Evolutionary conservation across 371 early-diverging fungal genomes (phyloP).

Genomic region (Syncephalastrum contaminatum): DNA sequence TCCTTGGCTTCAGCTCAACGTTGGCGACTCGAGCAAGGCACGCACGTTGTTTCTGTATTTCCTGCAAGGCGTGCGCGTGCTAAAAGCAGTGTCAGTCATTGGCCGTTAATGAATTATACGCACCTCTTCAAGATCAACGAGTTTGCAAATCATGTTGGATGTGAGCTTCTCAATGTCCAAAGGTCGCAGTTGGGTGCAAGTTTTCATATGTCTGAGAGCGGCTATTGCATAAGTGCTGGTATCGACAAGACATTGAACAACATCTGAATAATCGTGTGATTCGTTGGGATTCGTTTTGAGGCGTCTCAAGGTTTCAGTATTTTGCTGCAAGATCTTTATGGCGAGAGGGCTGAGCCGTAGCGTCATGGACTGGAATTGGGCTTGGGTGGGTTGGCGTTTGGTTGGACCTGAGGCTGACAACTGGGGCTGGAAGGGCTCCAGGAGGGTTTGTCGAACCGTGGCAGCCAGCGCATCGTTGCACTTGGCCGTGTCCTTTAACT

Average conservation of each 20-base stretch:
- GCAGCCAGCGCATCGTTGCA: constrained; percentile 32
- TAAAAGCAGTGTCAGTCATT: constrained; percentile 6
- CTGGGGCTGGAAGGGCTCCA: constrained; percentile 39
- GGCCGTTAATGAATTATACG: neutral
- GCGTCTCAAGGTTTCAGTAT: constrained; percentile 21
- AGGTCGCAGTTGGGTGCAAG: constrained; percentile 27
- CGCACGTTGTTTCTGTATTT: constrained; percentile 9
- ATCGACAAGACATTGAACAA: constrained; percentile 38
- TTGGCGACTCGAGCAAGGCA: neutral
- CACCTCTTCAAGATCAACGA: constrained; percentile 48
- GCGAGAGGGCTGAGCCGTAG: constrained; percentile 32
- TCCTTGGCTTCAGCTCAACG: neutral
- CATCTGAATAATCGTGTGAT: constrained; percentile 7
- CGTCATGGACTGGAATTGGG: constrained; percentile 26
- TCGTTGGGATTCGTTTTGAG: constrained; percentile 11
- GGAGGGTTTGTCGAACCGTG: constrained; percentile 19
- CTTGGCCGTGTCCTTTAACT: constrained; percentile 14
- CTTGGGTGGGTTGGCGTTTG: constrained; percentile 20
- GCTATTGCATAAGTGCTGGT: constrained; percentile 33
- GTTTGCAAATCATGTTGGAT: constrained; percentile 44
- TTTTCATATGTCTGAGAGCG: constrained; percentile 38
- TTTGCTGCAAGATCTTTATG: constrained; percentile 42
- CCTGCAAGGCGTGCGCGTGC: constrained; percentile 43
- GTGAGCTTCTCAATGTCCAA: constrained; percentile 44
- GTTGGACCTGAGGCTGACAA: constrained; percentile 12